Evolutionary conservation across 1,139 yeast species (phyloP).

Genomic region (Hanseniaspora uvarum): DNA sequence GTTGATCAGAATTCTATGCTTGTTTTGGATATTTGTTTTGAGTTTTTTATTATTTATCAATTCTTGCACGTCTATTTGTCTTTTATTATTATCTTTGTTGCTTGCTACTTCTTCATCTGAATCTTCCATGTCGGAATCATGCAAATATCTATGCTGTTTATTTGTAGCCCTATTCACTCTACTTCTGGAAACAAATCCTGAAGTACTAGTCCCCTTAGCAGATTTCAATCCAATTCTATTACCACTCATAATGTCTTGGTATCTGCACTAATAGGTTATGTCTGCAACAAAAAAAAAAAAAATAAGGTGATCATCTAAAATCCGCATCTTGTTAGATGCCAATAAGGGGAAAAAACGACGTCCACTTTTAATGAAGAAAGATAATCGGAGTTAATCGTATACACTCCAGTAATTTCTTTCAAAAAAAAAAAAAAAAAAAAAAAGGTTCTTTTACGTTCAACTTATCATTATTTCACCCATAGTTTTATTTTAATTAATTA

Average conservation of each 20-base stretch:
- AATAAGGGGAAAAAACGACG: no score
- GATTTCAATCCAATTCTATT: conserved; percentile 27
- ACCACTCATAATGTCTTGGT: conserved; percentile 23
- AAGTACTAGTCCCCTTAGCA: conserved; percentile 30
- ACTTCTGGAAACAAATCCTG: conserved; percentile 28
- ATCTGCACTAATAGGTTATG: background rate
- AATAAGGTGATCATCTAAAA: background rate
- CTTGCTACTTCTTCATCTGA: background rate
- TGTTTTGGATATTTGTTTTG: background rate
- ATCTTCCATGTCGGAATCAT: conserved; percentile 15
- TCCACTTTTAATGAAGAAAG: no score
- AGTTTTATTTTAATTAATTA: no score
- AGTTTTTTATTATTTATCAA: background rate
- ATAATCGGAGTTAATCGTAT: no score
- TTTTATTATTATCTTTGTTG: background rate
- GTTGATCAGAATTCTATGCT: background rate
- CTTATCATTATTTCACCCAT: no score
- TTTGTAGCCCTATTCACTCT: conserved; percentile 20
- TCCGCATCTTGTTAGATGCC: no score
- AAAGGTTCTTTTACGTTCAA: no score
- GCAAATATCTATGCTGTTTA: conserved; percentile 4
- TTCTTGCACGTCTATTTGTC: background rate
- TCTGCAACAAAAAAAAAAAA: background rate
- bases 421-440: no score
- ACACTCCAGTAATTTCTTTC: no score